These are phyloP conservation scores for Pulveroboletus sp. DNA, from an alignment of 768 basidiomycete species.

Conservation along the genomic window DNA sequence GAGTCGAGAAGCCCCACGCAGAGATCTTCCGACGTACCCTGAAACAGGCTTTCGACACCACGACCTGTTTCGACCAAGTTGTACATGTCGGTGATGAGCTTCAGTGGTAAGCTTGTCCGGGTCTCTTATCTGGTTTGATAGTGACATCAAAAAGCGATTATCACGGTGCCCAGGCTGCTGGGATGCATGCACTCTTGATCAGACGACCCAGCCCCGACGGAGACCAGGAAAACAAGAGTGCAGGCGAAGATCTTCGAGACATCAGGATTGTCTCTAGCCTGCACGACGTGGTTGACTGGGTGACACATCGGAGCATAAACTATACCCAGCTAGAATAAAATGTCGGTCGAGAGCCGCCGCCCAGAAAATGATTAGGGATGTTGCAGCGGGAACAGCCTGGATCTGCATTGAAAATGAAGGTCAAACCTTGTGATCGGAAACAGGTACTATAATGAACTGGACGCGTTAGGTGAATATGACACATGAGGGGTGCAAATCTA, in stretches of 20 bases:
- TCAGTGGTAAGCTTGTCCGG: conserved; percentile 43
- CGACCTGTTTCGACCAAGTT: conserved; percentile 33
- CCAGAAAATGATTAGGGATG: not conserved
- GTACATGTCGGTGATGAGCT: conserved; percentile 79
- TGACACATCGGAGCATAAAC: conserved; percentile 18
- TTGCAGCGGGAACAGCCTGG: not conserved
- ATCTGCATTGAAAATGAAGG: not conserved
- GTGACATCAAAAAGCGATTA: conserved; percentile 51
- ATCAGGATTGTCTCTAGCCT: conserved; percentile 39
- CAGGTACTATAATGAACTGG: not conserved
- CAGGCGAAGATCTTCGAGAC: conserved; percentile 38
- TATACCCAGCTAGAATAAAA: no score
- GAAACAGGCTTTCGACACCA: conserved; percentile 4
- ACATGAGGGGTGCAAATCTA: conserved; percentile 3
- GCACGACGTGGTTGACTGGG: conserved; percentile 36
- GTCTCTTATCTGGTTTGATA: not conserved
- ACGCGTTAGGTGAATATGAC: conserved; percentile 1
- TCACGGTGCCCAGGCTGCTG: conserved; percentile 51
- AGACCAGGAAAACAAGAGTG: conserved; percentile 42
- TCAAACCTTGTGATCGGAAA: not conserved
- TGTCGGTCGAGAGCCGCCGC: no score
- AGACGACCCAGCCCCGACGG: conserved; percentile 48
- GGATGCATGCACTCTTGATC: conserved; percentile 56
- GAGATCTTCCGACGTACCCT: conserved; percentile 53
- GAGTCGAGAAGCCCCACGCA: conserved; percentile 62